These are phyloP conservation scores for Fusarium sp. DNA, from an alignment of 2,329 filamentous ascomycete genomes.

Conservation along the genomic window DNA sequence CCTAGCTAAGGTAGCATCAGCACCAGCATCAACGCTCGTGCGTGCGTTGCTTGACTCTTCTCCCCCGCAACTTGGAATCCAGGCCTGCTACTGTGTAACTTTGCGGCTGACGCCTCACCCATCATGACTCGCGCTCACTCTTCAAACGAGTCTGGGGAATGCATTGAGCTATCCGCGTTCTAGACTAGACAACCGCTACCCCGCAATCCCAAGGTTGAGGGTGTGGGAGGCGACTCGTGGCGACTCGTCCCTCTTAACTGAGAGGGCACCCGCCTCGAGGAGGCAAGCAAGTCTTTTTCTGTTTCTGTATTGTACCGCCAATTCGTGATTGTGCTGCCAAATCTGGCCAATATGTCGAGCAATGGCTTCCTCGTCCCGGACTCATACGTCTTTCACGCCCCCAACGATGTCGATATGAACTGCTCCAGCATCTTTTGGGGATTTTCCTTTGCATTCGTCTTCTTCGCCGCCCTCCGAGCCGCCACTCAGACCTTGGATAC, in stretches of 20 bases:
- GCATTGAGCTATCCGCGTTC: not conserved
- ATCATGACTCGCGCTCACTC: not conserved
- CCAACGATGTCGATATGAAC: not conserved
- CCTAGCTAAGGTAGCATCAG: not conserved
- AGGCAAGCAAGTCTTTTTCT: not conserved
- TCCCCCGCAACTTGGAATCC: not conserved
- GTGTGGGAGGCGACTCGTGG: slow-evolving; percentile 1
- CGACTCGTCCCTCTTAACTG: slow-evolving; percentile 1
- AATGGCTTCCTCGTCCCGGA: not conserved
- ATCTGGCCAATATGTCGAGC: not conserved
- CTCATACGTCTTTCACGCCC: not conserved
- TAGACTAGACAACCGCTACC: not conserved
- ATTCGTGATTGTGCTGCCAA: not conserved
- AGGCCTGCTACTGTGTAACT: not conserved
- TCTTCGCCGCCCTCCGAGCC: not conserved
- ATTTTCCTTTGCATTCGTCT: not conserved
- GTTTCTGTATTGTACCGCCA: not conserved
- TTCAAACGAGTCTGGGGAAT: not conserved
- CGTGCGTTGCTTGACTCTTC: not conserved
- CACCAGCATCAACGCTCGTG: not conserved
- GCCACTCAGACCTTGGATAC: not conserved
- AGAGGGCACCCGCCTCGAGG: not conserved
- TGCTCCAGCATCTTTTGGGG: not conserved
- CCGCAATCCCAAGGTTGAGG: not conserved
- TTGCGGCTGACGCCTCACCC: not conserved